Evolutionary conservation across 1,139 yeast genomes (phyloP).

Genomic region (Geotrichum aggregatum): DNA sequence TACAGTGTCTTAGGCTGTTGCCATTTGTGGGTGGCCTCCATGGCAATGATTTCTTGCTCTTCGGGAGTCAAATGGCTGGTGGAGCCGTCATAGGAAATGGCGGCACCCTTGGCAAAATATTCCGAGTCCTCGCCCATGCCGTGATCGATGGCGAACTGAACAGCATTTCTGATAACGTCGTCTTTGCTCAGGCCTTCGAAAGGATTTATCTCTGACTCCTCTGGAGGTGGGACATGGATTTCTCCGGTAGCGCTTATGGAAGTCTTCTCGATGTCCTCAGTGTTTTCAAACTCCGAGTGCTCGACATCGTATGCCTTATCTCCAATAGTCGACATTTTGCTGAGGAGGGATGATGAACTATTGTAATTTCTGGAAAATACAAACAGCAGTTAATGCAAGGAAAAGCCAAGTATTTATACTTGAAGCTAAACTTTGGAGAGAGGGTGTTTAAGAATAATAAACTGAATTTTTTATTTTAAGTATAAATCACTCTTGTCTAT

Average conservation of each 20-base stretch:
- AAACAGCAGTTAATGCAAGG: too few relatives aligned
- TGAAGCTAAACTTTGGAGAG: too few relatives aligned
- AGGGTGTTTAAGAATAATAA: too few relatives aligned
- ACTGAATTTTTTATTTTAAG: too few relatives aligned
- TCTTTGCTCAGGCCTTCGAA: conserved; percentile 58
- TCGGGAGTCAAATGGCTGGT: conserved; percentile 58
- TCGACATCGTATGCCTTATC: conserved; percentile 9
- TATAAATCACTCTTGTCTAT: too few relatives aligned
- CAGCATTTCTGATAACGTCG: conserved; percentile 68
- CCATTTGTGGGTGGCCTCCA: conserved; percentile 61
- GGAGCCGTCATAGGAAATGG: conserved; percentile 63
- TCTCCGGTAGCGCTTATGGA: neutral
- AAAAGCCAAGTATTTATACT: neutral
- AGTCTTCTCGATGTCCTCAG: conserved; percentile 13
- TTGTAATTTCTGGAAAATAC: too few relatives aligned
- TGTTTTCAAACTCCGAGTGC: neutral
- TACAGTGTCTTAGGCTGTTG: conserved; percentile 56
- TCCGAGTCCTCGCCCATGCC: conserved; percentile 55
- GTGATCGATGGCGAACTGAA: conserved; percentile 59
- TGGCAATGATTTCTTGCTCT: conserved; percentile 53
- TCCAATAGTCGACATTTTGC: neutral
- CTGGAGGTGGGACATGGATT: too few relatives aligned
- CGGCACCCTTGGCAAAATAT: conserved; percentile 68
- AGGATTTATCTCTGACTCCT: conserved; percentile 42
- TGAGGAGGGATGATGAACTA: too few relatives aligned